Evolutionary conservation across 148 eudicot species (phyloP).

Genomic region (Vaccinium vitisidaea): DNA sequence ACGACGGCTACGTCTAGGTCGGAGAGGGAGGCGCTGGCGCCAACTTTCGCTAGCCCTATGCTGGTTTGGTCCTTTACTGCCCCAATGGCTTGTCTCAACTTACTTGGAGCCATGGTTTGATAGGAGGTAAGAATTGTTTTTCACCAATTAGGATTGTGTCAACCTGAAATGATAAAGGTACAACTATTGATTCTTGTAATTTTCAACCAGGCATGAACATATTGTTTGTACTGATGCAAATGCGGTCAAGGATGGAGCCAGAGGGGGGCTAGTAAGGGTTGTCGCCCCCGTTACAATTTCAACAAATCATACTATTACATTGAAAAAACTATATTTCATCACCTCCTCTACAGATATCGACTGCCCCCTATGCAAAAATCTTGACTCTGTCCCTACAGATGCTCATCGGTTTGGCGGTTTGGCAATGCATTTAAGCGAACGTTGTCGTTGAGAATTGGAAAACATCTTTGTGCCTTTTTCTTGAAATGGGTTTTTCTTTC

Average conservation of each 20-base stretch:
- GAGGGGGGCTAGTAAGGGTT: no score
- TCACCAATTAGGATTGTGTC: no score
- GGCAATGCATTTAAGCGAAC: background rate
- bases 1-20: conserved; percentile 89
- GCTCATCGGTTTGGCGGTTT: background rate
- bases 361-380: no score
- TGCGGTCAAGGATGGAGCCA: no score
- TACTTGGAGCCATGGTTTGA: conserved; percentile 42
- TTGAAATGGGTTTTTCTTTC: background rate
- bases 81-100: conserved; percentile 73
- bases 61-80: conserved; percentile 92
- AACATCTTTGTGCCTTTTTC: background rate
- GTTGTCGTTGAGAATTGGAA: background rate
- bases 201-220: background rate
- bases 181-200: background rate
- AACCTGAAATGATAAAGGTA: conserved; percentile 1
- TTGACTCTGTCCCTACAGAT: no score
- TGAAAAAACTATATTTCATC: no score
- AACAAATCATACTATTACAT: no score
- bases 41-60: conserved; percentile 78
- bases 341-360: no score
- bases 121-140: background rate
- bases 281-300: no score
- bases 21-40: conserved; percentile 51
- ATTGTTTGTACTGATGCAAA: background rate